These are phyloP conservation scores for Botrytis porri DNA, from an alignment of 2,329 filamentous ascomycete genomes.

Conservation along the genomic window DNA sequence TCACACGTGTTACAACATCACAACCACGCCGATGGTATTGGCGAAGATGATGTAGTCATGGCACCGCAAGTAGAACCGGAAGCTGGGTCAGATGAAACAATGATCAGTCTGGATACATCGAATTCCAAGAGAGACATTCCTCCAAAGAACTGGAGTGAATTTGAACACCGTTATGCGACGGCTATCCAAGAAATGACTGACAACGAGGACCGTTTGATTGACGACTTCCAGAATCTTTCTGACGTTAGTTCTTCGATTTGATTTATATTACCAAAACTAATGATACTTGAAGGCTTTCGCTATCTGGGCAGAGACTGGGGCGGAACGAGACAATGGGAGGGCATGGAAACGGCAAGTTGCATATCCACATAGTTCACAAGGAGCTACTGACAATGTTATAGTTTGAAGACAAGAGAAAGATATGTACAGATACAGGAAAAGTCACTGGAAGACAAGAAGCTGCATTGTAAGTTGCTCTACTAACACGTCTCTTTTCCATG, in stretches of 20 bases:
- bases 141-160: conserved; percentile 70
- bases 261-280: background rate
- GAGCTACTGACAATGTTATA: conserved; percentile 37
- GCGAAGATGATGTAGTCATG: background rate
- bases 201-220: conserved; percentile 62
- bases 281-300: conserved; percentile 64
- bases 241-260: conserved; percentile 27
- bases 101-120: background rate
- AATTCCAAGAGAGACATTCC: background rate
- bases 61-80: background rate
- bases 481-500: background rate
- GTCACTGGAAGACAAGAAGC: conserved; percentile 68
- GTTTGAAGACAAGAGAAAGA: conserved; percentile 73
- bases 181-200: conserved; percentile 61
- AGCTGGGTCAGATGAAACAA: background rate
- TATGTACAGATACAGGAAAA: conserved; percentile 74
- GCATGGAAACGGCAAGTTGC: conserved; percentile 66
- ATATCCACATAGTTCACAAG: background rate
- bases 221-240: conserved; percentile 67
- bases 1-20: conserved; percentile 6
- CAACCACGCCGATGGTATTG: conserved; percentile 2
- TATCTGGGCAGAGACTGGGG: conserved; percentile 72
- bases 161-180: conserved; percentile 65
- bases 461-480: conserved; percentile 64
- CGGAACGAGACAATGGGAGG: conserved; percentile 70